These are phyloP conservation scores for Calonectria pseudoturangicola DNA, from an alignment of 2,329 filamentous ascomycete species.

Conservation along the genomic window DNA sequence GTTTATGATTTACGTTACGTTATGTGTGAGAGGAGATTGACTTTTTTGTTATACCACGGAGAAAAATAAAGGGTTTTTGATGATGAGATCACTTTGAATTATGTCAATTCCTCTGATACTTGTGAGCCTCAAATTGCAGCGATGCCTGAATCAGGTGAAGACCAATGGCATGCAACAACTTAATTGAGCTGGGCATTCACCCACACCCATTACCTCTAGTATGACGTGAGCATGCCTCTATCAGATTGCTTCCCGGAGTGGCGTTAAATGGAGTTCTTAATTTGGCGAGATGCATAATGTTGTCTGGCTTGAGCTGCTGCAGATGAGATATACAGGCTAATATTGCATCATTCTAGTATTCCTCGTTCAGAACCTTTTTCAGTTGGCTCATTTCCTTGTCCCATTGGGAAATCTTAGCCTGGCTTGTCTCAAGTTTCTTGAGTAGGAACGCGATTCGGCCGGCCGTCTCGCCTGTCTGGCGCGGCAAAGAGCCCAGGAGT, in stretches of 20 bases:
- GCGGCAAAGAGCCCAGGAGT: conserved; percentile 81
- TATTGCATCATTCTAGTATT: conserved; percentile 62
- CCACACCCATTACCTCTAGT: neutral
- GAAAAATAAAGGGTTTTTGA: conserved; percentile 35
- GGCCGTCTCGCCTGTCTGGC: conserved; percentile 80
- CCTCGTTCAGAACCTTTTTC: conserved; percentile 77
- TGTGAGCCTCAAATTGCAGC: neutral
- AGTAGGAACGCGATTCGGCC: conserved; percentile 83
- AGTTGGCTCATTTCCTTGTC: conserved; percentile 82
- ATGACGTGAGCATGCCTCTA: too few species aligned
- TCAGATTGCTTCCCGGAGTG: neutral
- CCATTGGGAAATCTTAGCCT: conserved; percentile 82
- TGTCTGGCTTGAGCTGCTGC: neutral
- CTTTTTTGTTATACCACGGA: conserved; percentile 50
- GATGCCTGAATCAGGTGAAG: neutral
- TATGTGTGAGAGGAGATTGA: conserved; percentile 28
- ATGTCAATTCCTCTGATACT: neutral
- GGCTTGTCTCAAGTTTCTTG: conserved; percentile 82
- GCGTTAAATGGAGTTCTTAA: conserved; percentile 1
- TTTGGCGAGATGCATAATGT: conserved; percentile 41
- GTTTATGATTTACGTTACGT: conserved; percentile 52
- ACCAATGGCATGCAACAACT: neutral
- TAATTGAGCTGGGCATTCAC: neutral
- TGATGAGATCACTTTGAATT: conserved; percentile 30
- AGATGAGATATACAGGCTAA: neutral